These are phyloP conservation scores for Fomes fomentarius DNA, from an alignment of 1,284 basidiomycete genomes.

Conservation along the genomic window DNA sequence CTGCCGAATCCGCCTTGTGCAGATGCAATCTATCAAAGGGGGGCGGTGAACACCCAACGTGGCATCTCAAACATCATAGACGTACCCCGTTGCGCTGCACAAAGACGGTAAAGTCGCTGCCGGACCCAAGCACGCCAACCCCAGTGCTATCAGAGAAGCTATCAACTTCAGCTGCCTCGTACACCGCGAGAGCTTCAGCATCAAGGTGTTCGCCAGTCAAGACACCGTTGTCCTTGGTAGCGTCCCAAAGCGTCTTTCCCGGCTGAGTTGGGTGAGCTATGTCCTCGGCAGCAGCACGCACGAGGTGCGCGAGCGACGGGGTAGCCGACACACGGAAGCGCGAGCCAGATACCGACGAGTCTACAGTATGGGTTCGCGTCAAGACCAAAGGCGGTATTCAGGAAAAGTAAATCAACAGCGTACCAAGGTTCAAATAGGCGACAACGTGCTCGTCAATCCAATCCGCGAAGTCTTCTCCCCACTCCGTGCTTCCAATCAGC, in stretches of 20 bases:
- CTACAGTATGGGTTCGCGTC: slow-evolving; percentile 34
- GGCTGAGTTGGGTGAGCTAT: slow-evolving; percentile 64
- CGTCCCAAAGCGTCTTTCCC: slow-evolving; percentile 67
- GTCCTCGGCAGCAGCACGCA: slow-evolving; percentile 67
- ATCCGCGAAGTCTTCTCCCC: slow-evolving; percentile 83
- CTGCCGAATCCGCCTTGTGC: slow-evolving; percentile 51
- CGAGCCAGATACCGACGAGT: slow-evolving; percentile 72
- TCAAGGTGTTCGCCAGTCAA: slow-evolving; percentile 42
- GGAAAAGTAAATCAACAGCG: slow-evolving; percentile 23
- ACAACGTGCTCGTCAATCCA: slow-evolving; percentile 81
- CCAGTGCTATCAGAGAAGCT: slow-evolving; percentile 32
- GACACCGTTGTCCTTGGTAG: slow-evolving; percentile 56
- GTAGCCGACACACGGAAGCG: slow-evolving; percentile 57
- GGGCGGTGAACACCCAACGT: background rate
- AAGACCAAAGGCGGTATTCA: background rate
- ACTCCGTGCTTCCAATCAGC: slow-evolving; percentile 85
- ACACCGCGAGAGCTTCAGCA: slow-evolving; percentile 28
- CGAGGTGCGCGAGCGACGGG: slow-evolving; percentile 80
- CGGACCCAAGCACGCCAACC: slow-evolving; percentile 50
- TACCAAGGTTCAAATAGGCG: slow-evolving; percentile 84
- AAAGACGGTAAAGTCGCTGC: slow-evolving; percentile 83
- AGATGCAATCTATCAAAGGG: slow-evolving; percentile 50
- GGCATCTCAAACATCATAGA: background rate
- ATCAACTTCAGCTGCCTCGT: slow-evolving; percentile 30
- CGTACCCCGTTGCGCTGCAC: slow-evolving; percentile 56